Conservation (phyloP, 2,329 filamentous ascomycete genomes). For the Apiospora koreana region DNA sequence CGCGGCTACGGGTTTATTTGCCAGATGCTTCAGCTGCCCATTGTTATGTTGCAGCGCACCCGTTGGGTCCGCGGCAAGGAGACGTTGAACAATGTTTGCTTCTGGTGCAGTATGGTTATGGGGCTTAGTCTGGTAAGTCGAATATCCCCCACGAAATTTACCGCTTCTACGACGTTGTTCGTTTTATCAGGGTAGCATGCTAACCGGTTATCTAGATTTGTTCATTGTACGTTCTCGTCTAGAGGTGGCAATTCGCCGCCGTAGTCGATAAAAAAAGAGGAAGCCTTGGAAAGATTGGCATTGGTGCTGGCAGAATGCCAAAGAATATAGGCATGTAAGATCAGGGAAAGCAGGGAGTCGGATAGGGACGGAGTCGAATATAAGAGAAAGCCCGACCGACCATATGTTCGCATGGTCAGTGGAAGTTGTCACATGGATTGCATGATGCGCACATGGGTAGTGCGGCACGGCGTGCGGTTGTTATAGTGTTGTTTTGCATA, state of each 20-base stretch:
- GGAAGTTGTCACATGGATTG: background rate
- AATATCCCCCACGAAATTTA: background rate
- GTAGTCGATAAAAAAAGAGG: background rate
- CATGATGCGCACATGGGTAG: conserved; percentile 9
- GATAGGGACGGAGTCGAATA: background rate
- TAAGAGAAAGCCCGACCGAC: background rate
- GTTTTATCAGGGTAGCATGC: background rate
- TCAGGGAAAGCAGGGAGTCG: background rate
- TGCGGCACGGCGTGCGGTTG: conserved; percentile 1
- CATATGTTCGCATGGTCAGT: background rate
- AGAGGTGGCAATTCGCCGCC: conserved; percentile 14
- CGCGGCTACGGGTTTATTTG: conserved; percentile 90
- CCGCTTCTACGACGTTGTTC: background rate
- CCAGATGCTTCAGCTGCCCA: conserved; percentile 96
- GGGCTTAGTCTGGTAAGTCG: conserved; percentile 72
- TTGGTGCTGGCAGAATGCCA: background rate
- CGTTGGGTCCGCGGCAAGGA: conserved; percentile 72
- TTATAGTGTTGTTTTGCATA: background rate
- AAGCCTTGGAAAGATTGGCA: background rate
- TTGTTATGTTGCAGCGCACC: conserved; percentile 87
- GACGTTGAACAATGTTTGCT: conserved; percentile 84
- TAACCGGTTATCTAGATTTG: conserved; percentile 47
- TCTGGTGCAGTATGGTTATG: conserved; percentile 90
- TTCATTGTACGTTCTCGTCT: conserved; percentile 60
- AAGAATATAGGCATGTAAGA: background rate